Base-by-base conservation (phyloP, 164 flowering plant species). In the Chloranthus sessilifolius region DNA sequence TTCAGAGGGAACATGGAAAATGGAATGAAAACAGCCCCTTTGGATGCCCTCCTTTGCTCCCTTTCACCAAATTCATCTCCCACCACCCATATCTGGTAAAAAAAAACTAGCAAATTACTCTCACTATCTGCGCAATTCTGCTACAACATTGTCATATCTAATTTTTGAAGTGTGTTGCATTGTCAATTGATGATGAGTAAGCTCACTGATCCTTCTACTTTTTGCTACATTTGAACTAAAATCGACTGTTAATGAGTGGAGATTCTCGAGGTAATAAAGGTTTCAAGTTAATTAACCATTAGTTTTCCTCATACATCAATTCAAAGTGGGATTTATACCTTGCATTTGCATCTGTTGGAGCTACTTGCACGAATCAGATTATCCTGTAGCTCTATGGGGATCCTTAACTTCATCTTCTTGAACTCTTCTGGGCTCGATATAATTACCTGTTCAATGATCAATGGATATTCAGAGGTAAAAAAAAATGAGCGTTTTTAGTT, bases 11-110 rank as follows among this genome's bases (percentile, higher is more conserved):
- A 67, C 31, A 68, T 72, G 1, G 80, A 74, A 37, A 64, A 67
- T 0, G 88, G 88, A 51, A 79, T 61, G 54, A 79, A 79, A 5
- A 56, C 3, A 20, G 88, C 64, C 31, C 79, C 82, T 53, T 74
- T 67, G 15, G 69, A 16, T 31, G 81, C 81, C 42, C 61, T 71
- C 16, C 24, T 4, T 15, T 74, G 79, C 26, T 76, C 78, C 25
- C 50, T 55, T 14, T 67, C 56, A 2, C 15, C 61, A 19, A 79
- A 16, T 40, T 67, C 79, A 54, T 79, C 76, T 43, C 79, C 85
- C 27, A 77, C 82, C 24, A 81, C 27, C 83, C 83, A 81, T 59
- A 43, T 63, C 83, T 75, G 46, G 37, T 28, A 40, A 46, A 19
- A 37, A 33, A 5, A 17, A 35, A 27, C 8, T 17, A 16, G 16